Evolutionary conservation across 192 early-diverging fungal genomes (phyloP).

Genomic region (Coemansia biformis): DNA sequence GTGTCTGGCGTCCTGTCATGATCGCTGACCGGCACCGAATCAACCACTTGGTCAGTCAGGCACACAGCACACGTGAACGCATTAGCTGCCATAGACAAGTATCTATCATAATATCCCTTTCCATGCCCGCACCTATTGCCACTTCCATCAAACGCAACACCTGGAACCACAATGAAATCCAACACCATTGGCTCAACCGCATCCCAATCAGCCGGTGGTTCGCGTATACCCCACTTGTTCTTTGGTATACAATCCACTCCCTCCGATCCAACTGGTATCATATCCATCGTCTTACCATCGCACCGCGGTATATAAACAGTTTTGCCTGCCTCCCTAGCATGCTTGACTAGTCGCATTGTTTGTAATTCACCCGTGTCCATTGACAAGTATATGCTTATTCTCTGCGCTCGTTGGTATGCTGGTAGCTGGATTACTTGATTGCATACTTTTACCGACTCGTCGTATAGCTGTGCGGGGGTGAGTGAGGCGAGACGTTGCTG

Average conservation of each 20-base stretch:
- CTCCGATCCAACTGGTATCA: constrained; percentile 12
- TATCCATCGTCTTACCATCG: constrained; percentile 20
- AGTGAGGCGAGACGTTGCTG: constrained; percentile 12
- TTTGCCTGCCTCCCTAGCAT: constrained; percentile 19
- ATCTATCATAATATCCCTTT: constrained; percentile 42
- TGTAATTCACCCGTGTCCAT: constrained; percentile 31
- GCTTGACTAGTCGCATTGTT: constrained; percentile 9
- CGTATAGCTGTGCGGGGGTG: neutral
- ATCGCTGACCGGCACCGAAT: constrained; percentile 15
- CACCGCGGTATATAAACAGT: constrained; percentile 37
- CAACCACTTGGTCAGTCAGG: constrained; percentile 25
- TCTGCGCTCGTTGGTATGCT: constrained; percentile 10
- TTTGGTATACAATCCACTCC: constrained; percentile 2
- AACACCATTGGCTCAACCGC: constrained; percentile 17
- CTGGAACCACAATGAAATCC: constrained; percentile 43
- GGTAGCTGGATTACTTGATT: constrained; percentile 4
- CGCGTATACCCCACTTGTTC: constrained; percentile 43
- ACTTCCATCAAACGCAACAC: constrained; percentile 29
- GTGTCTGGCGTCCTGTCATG: constrained; percentile 28
- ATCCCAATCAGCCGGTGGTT: constrained; percentile 4
- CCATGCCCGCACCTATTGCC: constrained; percentile 45
- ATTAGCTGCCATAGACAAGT: neutral
- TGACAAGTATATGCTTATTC: constrained; percentile 40
- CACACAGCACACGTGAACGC: constrained; percentile 37
- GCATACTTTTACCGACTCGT: constrained; percentile 9